Evolutionary conservation across 257 asterid species (phyloP).

Genomic region (Solanum medicagineum): DNA sequence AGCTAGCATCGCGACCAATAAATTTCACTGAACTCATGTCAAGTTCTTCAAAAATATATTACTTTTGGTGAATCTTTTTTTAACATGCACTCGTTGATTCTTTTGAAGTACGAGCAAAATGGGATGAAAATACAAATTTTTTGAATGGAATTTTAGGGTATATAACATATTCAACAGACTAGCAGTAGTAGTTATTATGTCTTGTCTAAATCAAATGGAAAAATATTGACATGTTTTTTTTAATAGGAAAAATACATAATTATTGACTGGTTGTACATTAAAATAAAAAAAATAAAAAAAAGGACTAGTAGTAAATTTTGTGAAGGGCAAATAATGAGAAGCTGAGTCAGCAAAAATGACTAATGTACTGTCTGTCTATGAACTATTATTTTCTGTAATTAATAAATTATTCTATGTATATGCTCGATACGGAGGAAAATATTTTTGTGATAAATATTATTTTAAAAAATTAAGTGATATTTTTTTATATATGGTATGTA

Average conservation of each 20-base stretch:
- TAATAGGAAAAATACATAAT: background rate
- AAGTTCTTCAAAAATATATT: too few relatives aligned
- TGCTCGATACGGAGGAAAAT: background rate
- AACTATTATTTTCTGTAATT: background rate
- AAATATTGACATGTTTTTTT: background rate
- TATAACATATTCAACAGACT: background rate
- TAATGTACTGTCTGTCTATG: background rate
- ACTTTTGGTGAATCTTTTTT: rapidly evolving
- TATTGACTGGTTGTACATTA: background rate
- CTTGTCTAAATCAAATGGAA: background rate
- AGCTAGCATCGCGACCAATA: background rate
- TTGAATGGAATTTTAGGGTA: background rate
- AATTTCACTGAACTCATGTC: background rate
- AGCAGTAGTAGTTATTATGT: background rate
- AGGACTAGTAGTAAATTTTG: background rate
- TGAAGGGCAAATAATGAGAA: background rate
- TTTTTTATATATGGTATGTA: too few relatives aligned
- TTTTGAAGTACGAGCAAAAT: too few relatives aligned
- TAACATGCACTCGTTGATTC: too few relatives aligned
- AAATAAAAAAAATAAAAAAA: background rate
- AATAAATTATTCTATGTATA: background rate
- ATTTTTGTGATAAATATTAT: too few relatives aligned
- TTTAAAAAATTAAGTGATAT: too few relatives aligned
- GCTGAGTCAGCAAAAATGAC: background rate
- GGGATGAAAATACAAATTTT: background rate